Percentiles rank a stretch among this genome's conserved stretches.
phyloP scores from a whole-genome alignment of 768 basidiomycete species.

The Pleurotus tuber-regium region DNA sequence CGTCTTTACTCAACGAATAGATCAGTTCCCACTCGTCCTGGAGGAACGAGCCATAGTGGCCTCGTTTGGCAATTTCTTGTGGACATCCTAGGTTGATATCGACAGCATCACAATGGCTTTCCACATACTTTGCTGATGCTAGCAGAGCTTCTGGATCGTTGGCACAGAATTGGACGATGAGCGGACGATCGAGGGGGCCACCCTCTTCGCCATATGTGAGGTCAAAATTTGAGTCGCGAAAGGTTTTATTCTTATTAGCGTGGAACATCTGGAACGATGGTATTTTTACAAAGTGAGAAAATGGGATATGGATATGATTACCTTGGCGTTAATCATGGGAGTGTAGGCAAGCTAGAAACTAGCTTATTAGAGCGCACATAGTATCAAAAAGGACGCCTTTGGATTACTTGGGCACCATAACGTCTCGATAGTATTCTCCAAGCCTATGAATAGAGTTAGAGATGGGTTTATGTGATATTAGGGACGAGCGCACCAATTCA shows the following conservation, averaged over 20 bases:
- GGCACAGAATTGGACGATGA: constrained; percentile 92
- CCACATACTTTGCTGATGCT: constrained; percentile 71
- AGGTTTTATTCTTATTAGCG: constrained; percentile 46
- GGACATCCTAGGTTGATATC: constrained; percentile 95
- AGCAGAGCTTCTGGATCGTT: constrained; percentile 83
- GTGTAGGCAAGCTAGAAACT: constrained; percentile 76
- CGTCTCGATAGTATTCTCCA: constrained; percentile 83
- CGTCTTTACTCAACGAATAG: constrained; percentile 63
- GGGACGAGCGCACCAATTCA: constrained; percentile 68
- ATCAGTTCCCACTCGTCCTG: constrained; percentile 96
- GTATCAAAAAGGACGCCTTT: not conserved
- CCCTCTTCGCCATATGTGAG: constrained; percentile 81
- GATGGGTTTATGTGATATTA: constrained; percentile 11
- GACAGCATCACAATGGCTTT: constrained; percentile 84
- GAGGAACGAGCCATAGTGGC: constrained; percentile 86
- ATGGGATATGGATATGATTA: constrained; percentile 26
- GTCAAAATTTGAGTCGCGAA: constrained; percentile 68
- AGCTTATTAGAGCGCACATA: not conserved
- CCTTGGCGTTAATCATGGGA: constrained; percentile 97
- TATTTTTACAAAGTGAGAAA: no score
- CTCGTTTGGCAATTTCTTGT: constrained; percentile 89
- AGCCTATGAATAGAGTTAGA: constrained; percentile 64
- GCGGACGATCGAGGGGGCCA: constrained; percentile 69
- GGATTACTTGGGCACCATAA: constrained; percentile 75
- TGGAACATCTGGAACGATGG: constrained; percentile 74